These are phyloP conservation scores for Desmodesmus armatus DNA, from an alignment of 139 green algal species.

Conservation along the genomic window DNA sequence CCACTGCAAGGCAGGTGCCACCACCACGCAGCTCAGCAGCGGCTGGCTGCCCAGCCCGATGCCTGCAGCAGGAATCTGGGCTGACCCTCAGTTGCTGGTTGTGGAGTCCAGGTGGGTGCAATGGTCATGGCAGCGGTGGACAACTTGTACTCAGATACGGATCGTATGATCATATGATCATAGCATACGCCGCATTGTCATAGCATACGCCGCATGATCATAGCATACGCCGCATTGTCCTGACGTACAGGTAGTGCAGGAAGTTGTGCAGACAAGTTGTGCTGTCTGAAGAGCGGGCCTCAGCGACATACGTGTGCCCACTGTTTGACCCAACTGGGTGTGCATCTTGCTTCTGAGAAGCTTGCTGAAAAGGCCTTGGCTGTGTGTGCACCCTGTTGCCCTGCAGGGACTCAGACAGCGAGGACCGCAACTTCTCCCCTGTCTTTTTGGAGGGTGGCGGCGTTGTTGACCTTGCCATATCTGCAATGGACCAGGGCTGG, in stretches of 20 bases:
- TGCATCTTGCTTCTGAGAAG: neutral
- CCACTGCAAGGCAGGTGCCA: conserved; percentile 34
- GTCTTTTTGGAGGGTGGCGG: conserved; percentile 55
- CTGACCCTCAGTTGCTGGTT: conserved; percentile 60
- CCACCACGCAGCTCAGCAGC: conserved; percentile 32
- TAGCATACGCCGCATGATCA: no score
- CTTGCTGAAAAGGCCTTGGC: neutral
- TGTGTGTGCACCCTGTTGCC: neutral
- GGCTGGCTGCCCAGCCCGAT: conserved; percentile 38
- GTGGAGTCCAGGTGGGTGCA: conserved; percentile 29
- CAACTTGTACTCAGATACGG: no score
- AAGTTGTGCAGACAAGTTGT: no score
- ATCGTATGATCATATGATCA: no score
- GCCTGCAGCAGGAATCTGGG: conserved; percentile 53
- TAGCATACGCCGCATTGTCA: no score
- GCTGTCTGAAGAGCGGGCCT: no score
- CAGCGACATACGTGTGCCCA: no score
- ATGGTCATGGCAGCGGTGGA: neutral
- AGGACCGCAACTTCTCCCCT: conserved; percentile 69
- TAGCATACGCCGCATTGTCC: no score
- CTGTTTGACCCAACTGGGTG: no score
- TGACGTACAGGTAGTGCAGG: no score
- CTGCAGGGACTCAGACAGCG: conserved; percentile 60
- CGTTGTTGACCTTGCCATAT: conserved; percentile 46
- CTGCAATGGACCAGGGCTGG: conserved; percentile 71